These are phyloP conservation scores for Nakazawaea ambrosiae DNA, from an alignment of 805 yeast species.

Conservation along the genomic window DNA sequence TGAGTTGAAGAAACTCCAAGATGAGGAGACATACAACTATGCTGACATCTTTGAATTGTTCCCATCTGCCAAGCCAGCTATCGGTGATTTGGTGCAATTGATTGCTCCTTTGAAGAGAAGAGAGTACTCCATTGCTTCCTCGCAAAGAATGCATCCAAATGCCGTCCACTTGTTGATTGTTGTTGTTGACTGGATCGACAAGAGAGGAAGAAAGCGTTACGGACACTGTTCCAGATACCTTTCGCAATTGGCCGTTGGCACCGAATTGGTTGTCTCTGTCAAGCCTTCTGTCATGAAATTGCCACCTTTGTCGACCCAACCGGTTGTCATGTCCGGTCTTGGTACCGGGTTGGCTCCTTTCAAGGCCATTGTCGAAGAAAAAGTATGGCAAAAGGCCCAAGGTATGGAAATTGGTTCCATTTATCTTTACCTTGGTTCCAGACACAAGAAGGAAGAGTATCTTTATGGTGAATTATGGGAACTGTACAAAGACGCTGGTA, in stretches of 20 bases:
- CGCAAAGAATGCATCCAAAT: slow-evolving; percentile 86
- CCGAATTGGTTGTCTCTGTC: slow-evolving; percentile 86
- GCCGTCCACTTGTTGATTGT: slow-evolving; percentile 89
- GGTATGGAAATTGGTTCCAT: slow-evolving; percentile 87
- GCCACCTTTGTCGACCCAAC: slow-evolving; percentile 81
- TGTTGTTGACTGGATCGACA: slow-evolving; percentile 93
- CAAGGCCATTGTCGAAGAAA: slow-evolving; percentile 95
- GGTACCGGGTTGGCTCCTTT: slow-evolving; percentile 98
- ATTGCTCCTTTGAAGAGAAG: slow-evolving; percentile 90
- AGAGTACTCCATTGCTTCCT: slow-evolving; percentile 96
- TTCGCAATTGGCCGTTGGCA: slow-evolving; percentile 71
- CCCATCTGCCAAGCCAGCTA: slow-evolving; percentile 72
- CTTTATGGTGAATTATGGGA: slow-evolving; percentile 97
- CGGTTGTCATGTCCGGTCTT: slow-evolving; percentile 93
- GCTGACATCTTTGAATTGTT: slow-evolving; percentile 77
- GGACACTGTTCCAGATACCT: slow-evolving; percentile 94
- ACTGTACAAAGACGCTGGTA: slow-evolving; percentile 87
- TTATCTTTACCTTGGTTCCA: slow-evolving; percentile 83
- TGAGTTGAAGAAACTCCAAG: slow-evolving; percentile 77
- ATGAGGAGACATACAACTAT: slow-evolving; percentile 73
- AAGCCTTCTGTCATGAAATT: slow-evolving; percentile 97
- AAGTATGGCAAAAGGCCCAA: slow-evolving; percentile 85
- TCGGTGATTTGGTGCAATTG: slow-evolving; percentile 61
- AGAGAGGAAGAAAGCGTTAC: slow-evolving; percentile 74
- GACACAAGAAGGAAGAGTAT: slow-evolving; percentile 93